Evolutionary conservation across 176 grass and related monocot species (phyloP).

Genomic region (Aechmea fasciata): DNA sequence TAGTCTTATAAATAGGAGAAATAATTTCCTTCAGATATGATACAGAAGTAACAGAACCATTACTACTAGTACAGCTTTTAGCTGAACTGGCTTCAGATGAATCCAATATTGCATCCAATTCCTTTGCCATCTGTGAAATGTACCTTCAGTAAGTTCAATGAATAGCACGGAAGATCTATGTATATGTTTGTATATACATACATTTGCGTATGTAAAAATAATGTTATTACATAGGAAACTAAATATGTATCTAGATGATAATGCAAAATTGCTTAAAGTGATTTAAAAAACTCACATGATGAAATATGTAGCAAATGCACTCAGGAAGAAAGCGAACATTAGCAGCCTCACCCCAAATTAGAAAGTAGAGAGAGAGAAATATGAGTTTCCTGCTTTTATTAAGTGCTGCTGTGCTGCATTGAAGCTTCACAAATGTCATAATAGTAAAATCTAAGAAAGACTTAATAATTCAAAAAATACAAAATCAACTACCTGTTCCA

Average conservation of each 20-base stretch:
- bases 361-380: conserved; percentile 77
- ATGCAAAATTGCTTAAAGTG: background rate
- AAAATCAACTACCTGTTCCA: conserved; percentile 64
- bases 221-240: background rate
- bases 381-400: conserved; percentile 82
- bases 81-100: conserved; percentile 60
- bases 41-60: conserved; percentile 39
- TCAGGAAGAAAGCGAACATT: conserved; percentile 93
- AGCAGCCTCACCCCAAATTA: conserved; percentile 96
- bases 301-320: conserved; percentile 97
- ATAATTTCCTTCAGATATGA: conserved; percentile 74
- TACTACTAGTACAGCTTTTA: conserved; percentile 36
- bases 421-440: conserved; percentile 10
- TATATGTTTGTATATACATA: background rate
- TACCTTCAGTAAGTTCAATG: conserved; percentile 17
- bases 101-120: conserved; percentile 86
- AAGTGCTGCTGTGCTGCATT: conserved; percentile 52
- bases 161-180: background rate
- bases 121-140: conserved; percentile 80
- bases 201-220: too few species aligned
- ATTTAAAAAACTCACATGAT: conserved; percentile 57
- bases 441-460: conserved; percentile 14
- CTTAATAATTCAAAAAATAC: conserved; percentile 1
- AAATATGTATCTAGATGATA: background rate
- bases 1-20: conserved; percentile 74